Evolutionary conservation across 1,284 basidiomycete genomes (phyloP).

Genomic region (Somion occarium): DNA sequence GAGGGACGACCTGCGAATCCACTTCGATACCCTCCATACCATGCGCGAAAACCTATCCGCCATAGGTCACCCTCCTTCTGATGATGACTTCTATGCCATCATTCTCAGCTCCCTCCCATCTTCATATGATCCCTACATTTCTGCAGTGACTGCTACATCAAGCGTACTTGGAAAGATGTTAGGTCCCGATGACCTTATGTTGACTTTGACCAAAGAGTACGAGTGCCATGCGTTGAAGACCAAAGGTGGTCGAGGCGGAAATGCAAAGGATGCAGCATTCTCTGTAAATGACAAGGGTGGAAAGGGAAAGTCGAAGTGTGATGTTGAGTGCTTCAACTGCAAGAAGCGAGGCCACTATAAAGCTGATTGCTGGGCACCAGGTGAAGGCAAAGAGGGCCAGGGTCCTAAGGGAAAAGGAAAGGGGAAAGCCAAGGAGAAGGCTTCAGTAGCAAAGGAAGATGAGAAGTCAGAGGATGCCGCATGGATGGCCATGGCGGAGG

Average conservation of each 20-base stretch:
- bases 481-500: conserved; percentile 9
- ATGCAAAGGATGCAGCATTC: conserved; percentile 5
- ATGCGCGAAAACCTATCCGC: conserved; percentile 18
- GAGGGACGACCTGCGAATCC: conserved; percentile 14
- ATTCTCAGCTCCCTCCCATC: conserved; percentile 16
- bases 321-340: conserved; percentile 22
- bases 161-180: conserved; percentile 7
- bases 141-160: conserved; percentile 7
- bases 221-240: conserved; percentile 8
- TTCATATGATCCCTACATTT: conserved; percentile 13
- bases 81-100: conserved; percentile 15
- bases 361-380: conserved; percentile 22
- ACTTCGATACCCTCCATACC: conserved; percentile 15
- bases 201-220: conserved; percentile 13
- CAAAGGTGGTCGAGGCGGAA: conserved; percentile 3
- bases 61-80: conserved; percentile 13
- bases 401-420: conserved; percentile 14
- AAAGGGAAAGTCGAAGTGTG: conserved; percentile 5
- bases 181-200: conserved; percentile 13
- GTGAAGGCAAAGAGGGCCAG: conserved; percentile 26
- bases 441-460: conserved; percentile 7
- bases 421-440: conserved; percentile 5
- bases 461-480: conserved; percentile 8
- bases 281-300: conserved; percentile 9
- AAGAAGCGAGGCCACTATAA: conserved; percentile 19